Evolutionary conservation across 371 early-diverging fungal species (phyloP), one percentile per base, ranked within the genome.

Genomic region (Syncephalastrum contaminatum): DNA sequence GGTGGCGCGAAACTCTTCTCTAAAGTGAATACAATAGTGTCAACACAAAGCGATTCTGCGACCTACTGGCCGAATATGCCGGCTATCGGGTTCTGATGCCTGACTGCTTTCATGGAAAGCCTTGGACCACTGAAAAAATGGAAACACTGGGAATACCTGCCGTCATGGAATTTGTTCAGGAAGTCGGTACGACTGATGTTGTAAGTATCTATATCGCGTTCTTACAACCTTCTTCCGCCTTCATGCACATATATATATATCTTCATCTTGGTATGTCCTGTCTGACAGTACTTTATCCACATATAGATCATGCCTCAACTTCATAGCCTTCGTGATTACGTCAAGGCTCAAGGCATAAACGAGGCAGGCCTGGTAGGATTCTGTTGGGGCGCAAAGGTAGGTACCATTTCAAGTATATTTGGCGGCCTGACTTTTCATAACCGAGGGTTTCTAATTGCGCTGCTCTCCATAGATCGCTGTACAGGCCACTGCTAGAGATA

Each of bases 81-180:
- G 82, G 83, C 8, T 87, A 77, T 73, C 77, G 69, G 43, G 88
- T 88, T 2, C 73, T 82, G 16, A 71, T 88, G 64, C 88, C 90
- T 39, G 87, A 88, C 54, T 75, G 87, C 50, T 77, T 87, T 56
- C 79, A 67, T 47, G 82, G 83, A 15, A 66, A 79, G 39, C 73
- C 78, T 40, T 72, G 69, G 25, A 22, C 25, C 4, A 20, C 21
- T 15, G 54, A 59, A 15, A 27, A 43, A 16, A 42, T 60, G 53
- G 72, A 67, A 18, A 68, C 25, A 72, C 36, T 45, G 45, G 4
- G 48, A 47, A 0, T 59, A 51, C 13, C 49, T 86, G 40, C 30
- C 59, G 25, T 59, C 50, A 5, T 86, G 80, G 70, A 41, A 25
- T 25, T 25, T 25, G 25, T 71, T 21, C 25, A 36, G 18, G 60